Percentiles rank a stretch among this genome's conserved stretches.
These are phyloP conservation scores for Fusarium verticillioides DNA, from an alignment of 2,329 filamentous ascomycete species.

Conservation along the genomic window DNA sequence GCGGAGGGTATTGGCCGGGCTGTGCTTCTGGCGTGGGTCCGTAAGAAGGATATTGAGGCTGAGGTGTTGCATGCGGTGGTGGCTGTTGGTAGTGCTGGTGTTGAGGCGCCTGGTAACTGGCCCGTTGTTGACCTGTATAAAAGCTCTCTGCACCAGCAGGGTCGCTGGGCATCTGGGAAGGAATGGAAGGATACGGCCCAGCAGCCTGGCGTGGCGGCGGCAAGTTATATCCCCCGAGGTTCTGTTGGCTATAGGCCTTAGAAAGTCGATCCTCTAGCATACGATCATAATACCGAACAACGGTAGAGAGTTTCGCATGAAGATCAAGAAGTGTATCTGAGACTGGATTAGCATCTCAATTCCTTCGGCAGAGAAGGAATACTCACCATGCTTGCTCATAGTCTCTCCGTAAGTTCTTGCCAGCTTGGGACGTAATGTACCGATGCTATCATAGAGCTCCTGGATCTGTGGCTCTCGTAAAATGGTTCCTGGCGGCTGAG, in stretches of 20 bases:
- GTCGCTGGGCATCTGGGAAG: conserved; percentile 60
- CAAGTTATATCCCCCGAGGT: conserved; percentile 71
- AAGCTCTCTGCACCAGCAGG: conserved; percentile 77
- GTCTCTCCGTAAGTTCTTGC: conserved; percentile 97
- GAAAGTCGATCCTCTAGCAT: conserved; percentile 97
- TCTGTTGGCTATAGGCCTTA: conserved; percentile 89
- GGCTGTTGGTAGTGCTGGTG: conserved; percentile 48
- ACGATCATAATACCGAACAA: conserved; percentile 96
- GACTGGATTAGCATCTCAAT: conserved; percentile 26
- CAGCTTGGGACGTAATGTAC: conserved; percentile 90
- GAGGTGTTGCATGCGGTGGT: conserved; percentile 45
- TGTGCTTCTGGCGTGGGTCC: conserved; percentile 54
- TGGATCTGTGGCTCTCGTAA: conserved; percentile 97
- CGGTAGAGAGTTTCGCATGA: conserved; percentile 93
- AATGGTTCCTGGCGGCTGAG: conserved; percentile 94
- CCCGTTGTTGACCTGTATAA: conserved; percentile 75
- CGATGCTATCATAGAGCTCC: conserved; percentile 97
- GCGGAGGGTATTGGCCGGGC: conserved; percentile 57
- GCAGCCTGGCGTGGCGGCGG: conserved; percentile 63
- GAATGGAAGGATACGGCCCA: conserved; percentile 78
- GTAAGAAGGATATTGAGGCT: conserved; percentile 57
- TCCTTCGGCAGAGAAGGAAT: not conserved
- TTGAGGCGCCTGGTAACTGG: conserved; percentile 63
- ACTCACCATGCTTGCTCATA: conserved; percentile 96
- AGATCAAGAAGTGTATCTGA: conserved; percentile 91